Base-by-base conservation (phyloP, 345 rosid genomes). In the Populus euphratica region DNA sequence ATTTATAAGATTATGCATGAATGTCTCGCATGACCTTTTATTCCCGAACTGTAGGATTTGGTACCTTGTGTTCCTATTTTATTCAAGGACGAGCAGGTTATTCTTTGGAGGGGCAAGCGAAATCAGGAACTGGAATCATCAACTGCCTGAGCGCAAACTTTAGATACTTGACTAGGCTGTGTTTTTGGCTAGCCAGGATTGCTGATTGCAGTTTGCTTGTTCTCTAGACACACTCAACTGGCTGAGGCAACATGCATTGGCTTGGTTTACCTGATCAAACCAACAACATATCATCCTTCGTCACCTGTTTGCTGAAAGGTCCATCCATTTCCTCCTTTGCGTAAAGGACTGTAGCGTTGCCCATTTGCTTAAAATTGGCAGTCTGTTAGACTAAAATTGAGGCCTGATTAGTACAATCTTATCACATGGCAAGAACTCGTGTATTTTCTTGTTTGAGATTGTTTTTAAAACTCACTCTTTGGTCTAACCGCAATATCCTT, bases 51-150 rank as follows among this genome's bases (percentile, higher is more conserved):
- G 85, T 88, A 93, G 98, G 97, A 90, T 87, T 81, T 91, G 89
- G 95, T 93, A 33, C 98, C 96, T 23, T 91, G 93, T 65, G 82
- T 90, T 72, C 99, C 98, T 12, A 88, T 95, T 77, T 73, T 93
- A 81, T 90, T 95, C 76, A 93, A 90, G 91, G 98, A 89, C 61
- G 97, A 90, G 76, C 98, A 95, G 81, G 91, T 91, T 67, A 84
- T 93, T 82, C 88, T 93, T 75, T 95, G 97, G 98, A 88, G 87
- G 83, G 96, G 99, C 63, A 89, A 77, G 69, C 74, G 59, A 35
- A 82, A 83, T 8, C 72, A 14, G 20, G 76, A 76, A 18, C 49
- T 61, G 59, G 72, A 71, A 21, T 39, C 66, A 18, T 47, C 59
- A 69, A 23, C 71, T 68, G 13, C 62, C 18, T 39, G n/a, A 61